Base-by-base conservation (phyloP, 768 basidiomycete species). In the Boletellus sp. region DNA sequence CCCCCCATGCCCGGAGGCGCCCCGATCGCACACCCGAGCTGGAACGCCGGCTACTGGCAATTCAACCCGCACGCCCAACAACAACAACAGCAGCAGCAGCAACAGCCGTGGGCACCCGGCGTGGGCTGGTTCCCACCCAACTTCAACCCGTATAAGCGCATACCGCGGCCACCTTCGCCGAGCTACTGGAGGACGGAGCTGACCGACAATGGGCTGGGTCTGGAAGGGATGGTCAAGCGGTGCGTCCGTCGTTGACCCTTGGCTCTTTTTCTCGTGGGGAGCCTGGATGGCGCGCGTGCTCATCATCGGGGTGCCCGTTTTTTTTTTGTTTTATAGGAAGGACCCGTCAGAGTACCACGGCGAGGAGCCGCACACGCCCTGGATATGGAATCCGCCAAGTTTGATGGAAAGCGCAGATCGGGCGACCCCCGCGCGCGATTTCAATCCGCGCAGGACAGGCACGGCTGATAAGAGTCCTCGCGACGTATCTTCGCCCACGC, bases 341-440 rank as follows among this genome's bases (percentile, higher is more conserved):
- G 57, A 58, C 0, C 60, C 62, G 56, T 72, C 60, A 59, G 76
- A 54, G 55, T 63, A 42, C 65, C 69, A 50, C 11, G 69, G 71
- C 17, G 69, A 69, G 16, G 69, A 67, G 15, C 68, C 72, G 6
- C 72, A 76, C 13, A 87, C 87, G 0, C 87, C 87, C 8, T 89
- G 86, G 86, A 75, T 87, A 48, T 89, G 87, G 87, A 81, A 76
- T 65, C 79, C 84, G 22, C 61, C 74, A 32, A 68, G 70, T 49
- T 68, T 83, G 19, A 61, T 65, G 7, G 60, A 70, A 34, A 55
- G 6, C 24, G 55, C 43, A 7, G 58, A 64, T 51, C 63, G 65
- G 16, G 63, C 65, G 19, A 65, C 65, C 0, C 66, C 66, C 0
- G 57, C 67, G 16, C 56, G 57, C 20, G 65, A 68, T 50, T 65